These are phyloP conservation scores for Aspergillus sojae DNA, from an alignment of 2,329 filamentous ascomycete species.

Conservation along the genomic window DNA sequence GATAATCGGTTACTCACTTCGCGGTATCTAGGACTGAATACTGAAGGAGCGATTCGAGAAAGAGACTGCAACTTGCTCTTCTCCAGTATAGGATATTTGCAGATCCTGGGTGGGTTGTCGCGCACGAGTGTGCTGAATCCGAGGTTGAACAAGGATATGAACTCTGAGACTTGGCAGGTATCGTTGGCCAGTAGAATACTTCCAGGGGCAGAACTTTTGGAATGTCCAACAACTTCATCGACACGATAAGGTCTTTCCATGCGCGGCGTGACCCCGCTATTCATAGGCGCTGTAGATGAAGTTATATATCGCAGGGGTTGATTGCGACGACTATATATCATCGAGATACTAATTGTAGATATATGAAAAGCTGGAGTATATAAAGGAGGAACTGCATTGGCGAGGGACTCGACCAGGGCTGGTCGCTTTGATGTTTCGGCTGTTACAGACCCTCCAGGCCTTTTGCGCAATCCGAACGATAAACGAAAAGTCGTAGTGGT, in stretches of 20 bases:
- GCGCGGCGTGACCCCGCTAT: not conserved
- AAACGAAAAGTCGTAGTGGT: slow-evolving; percentile 17
- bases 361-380: slow-evolving; percentile 20
- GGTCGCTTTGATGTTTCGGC: slow-evolving; percentile 18
- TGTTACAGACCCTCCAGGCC: not conserved
- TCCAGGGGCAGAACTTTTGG: not conserved
- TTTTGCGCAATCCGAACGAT: slow-evolving; percentile 26
- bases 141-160: slow-evolving; percentile 28
- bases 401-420: slow-evolving; percentile 17
- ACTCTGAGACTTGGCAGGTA: not conserved
- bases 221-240: not conserved
- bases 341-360: slow-evolving; percentile 23
- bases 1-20: slow-evolving; percentile 23
- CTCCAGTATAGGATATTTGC: slow-evolving; percentile 1
- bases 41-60: slow-evolving; percentile 28
- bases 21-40: slow-evolving; percentile 35
- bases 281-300: not conserved
- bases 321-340: slow-evolving; percentile 18
- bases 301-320: not conserved
- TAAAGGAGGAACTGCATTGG: slow-evolving; percentile 21
- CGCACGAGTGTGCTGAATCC: slow-evolving; percentile 23
- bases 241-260: not conserved
- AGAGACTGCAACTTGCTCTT: slow-evolving; percentile 21
- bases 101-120: slow-evolving; percentile 3
- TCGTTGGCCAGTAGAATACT: not conserved